A percentile compares a stretch with the other conserved stretches of the same genome.
phyloP scores from a whole-genome alignment of 306 rosid species.

The Citrullus colocynthis region DNA sequence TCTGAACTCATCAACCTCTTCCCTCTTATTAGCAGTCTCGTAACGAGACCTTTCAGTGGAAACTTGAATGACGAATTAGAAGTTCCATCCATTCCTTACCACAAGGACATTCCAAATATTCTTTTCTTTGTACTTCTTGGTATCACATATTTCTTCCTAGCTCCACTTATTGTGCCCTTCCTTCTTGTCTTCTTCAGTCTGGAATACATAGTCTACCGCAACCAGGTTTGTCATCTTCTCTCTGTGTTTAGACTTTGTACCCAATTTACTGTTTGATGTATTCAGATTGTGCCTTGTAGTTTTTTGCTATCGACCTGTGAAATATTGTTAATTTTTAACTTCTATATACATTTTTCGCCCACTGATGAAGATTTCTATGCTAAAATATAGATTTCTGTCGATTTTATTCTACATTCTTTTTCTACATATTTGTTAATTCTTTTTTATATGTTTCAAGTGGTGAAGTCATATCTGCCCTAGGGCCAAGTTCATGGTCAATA shows the following conservation, averaged over 20 bases:
- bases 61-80: slow-evolving; percentile 35
- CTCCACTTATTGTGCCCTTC: slow-evolving; percentile 90
- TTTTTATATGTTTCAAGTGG: neutral
- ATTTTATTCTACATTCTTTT: neutral
- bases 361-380: neutral
- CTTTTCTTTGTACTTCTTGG: slow-evolving; percentile 94
- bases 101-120: slow-evolving; percentile 65
- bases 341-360: neutral
- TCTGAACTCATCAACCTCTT: slow-evolving; percentile 71
- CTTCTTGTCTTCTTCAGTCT: slow-evolving; percentile 65
- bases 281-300: neutral
- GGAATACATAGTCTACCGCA: slow-evolving; percentile 60
- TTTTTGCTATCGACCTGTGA: neutral
- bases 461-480: neutral
- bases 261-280: neutral
- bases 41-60: slow-evolving; percentile 39
- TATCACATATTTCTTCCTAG: slow-evolving; percentile 75
- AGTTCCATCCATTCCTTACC: slow-evolving; percentile 55
- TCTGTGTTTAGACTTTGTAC: neutral
- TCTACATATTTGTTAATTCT: neutral
- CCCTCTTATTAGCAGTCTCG: slow-evolving; percentile 42
- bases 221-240: slow-evolving; percentile 50
- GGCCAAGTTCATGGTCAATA: neutral
- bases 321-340: neutral
- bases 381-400: neutral